Percentiles rank a stretch among this genome's conserved stretches.
Conservation (phyloP, 176 grass and related monocot genomes). For the Bolboschoenus planiculmis region DNA sequence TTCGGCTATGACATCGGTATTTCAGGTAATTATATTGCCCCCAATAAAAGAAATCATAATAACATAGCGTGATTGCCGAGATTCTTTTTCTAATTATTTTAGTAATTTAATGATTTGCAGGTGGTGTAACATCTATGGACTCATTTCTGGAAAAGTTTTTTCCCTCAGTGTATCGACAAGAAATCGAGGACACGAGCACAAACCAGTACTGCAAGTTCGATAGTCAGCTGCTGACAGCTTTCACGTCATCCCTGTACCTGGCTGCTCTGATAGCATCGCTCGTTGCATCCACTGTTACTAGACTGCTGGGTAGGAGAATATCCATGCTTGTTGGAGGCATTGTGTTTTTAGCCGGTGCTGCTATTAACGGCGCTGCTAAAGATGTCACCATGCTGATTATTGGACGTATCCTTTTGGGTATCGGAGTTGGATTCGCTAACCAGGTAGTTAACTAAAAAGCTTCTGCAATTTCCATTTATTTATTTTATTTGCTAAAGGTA, state of each 20-base stretch:
- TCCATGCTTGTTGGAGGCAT: slow-evolving; percentile 8
- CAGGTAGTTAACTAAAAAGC: neutral
- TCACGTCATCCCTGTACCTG: slow-evolving; percentile 17
- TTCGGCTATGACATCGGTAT: slow-evolving; percentile 35
- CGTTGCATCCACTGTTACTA: neutral
- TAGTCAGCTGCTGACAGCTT: slow-evolving; percentile 4
- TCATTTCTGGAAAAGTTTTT: slow-evolving; percentile 34
- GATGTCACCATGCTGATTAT: slow-evolving; percentile 4
- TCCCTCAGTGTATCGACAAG: slow-evolving; percentile 24
- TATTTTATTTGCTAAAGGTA: neutral
- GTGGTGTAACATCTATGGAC: slow-evolving; percentile 37
- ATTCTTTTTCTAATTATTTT: neutral
- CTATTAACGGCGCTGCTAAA: slow-evolving; percentile 4
- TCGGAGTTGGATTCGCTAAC: slow-evolving; percentile 11
- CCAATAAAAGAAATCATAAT: neutral
- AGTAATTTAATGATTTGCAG: neutral
- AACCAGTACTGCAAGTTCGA: slow-evolving; percentile 24
- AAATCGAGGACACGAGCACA: slow-evolving; percentile 9
- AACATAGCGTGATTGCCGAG: neutral
- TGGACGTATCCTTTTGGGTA: slow-evolving; percentile 14
- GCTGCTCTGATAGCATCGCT: slow-evolving; percentile 3
- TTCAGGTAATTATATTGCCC: slow-evolving; percentile 13
- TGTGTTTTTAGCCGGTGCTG: neutral
- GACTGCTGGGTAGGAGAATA: neutral
- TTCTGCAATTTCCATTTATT: neutral